A percentile compares a stretch with the other conserved stretches of the same genome.
phyloP scores from a whole-genome alignment of 345 rosid species.

The Barbarea vulgaris region DNA sequence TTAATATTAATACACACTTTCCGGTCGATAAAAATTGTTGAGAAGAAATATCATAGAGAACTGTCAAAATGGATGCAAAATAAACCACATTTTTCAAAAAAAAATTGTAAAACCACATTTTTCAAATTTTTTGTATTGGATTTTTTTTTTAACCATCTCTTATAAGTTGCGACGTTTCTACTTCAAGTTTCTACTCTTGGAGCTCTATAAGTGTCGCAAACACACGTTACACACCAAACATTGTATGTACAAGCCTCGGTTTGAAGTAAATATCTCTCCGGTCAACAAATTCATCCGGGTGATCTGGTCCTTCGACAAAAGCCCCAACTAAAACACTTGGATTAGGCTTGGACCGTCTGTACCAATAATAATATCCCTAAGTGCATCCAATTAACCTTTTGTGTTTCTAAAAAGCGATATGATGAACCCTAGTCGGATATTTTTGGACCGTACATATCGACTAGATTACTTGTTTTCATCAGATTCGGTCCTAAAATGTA shows the following conservation, averaged over 20 bases:
- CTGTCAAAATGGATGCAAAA: conserved; percentile 5
- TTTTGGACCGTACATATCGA: conserved; percentile 54
- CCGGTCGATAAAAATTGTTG: conserved; percentile 16
- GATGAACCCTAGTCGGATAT: conserved; percentile 74
- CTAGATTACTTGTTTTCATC: conserved; percentile 74
- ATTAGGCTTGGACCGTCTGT: conserved; percentile 46
- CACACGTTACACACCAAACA: conserved; percentile 40
- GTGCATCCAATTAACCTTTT: conserved; percentile 91
- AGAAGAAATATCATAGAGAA: conserved; percentile 13
- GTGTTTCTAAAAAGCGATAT: conserved; percentile 60
- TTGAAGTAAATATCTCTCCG: conserved; percentile 49
- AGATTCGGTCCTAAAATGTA: conserved; percentile 81
- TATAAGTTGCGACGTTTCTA: conserved; percentile 49
- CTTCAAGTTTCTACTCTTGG: too few relatives aligned
- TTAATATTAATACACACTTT: too few relatives aligned
- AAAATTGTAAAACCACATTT: conserved; percentile 1
- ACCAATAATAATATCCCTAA: conserved; percentile 71
- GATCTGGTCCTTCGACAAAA: conserved; percentile 72
- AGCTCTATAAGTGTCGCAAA: conserved; percentile 66
- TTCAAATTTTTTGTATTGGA: too few relatives aligned
- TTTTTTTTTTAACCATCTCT: not conserved
- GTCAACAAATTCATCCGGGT: conserved; percentile 51
- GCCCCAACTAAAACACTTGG: conserved; percentile 67
- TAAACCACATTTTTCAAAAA: too few relatives aligned
- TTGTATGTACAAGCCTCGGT: conserved; percentile 59